phyloP scores from a whole-genome alignment of 164 flowering plant genomes.

The Stephania yunnanensis region DNA sequence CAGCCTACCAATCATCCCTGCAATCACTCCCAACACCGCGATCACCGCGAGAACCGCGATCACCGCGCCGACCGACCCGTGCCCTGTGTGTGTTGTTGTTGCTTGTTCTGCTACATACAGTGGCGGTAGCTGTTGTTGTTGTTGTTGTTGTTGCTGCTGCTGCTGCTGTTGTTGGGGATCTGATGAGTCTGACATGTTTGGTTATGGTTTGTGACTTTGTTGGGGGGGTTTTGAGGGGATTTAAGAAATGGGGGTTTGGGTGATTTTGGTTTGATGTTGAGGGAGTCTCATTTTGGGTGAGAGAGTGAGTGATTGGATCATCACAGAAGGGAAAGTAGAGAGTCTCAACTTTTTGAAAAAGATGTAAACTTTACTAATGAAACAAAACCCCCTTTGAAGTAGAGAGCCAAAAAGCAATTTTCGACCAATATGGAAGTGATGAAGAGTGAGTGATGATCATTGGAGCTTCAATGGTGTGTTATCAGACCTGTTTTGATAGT shows the following conservation, averaged over 20 bases:
- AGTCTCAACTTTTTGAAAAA: neutral
- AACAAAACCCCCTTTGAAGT: neutral
- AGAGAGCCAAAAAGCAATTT: neutral
- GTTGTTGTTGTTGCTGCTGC: constrained; percentile 20
- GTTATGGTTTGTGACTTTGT: neutral
- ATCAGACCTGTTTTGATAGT: neutral
- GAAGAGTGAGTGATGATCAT: neutral
- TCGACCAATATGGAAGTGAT: neutral
- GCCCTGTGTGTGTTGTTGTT: constrained; percentile 36
- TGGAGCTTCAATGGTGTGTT: neutral
- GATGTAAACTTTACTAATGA: neutral
- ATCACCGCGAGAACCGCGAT: constrained; percentile 70
- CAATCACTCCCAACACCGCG: constrained; percentile 45
- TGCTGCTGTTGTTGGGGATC: constrained; percentile 17
- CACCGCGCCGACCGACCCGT: constrained; percentile 66
- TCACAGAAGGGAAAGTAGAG: neutral
- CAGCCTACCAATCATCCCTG: constrained; percentile 67
- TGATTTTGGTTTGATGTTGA: neutral
- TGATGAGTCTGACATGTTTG: constrained; percentile 21
- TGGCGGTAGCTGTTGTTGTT: constrained; percentile 30
- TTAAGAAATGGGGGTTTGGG: neutral
- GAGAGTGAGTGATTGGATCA: neutral
- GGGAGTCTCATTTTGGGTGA: neutral
- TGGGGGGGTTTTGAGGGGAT: neutral
- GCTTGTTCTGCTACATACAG: constrained; percentile 21